A percentile compares a stretch with the other conserved stretches of the same genome.
phyloP scores from a whole-genome alignment of 1,284 basidiomycete species.

The Moesziomyces sp. region DNA sequence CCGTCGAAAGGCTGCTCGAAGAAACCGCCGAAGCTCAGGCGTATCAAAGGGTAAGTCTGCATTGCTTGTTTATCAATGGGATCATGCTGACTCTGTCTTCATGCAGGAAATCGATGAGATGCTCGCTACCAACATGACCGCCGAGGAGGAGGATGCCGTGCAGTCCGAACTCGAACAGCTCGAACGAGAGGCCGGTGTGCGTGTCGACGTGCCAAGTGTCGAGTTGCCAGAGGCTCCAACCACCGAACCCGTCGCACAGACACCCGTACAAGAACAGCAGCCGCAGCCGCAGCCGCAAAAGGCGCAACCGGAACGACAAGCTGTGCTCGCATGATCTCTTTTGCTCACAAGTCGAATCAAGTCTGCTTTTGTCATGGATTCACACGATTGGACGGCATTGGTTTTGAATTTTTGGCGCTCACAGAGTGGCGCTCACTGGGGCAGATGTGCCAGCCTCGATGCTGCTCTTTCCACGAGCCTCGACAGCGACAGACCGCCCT shows the following conservation, averaged over 20 bases:
- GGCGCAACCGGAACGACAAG: slow-evolving; percentile 25
- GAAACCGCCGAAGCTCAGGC: slow-evolving; percentile 90
- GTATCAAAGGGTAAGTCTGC: slow-evolving; percentile 79
- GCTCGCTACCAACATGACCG: slow-evolving; percentile 81
- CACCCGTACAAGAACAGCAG: slow-evolving; percentile 6
- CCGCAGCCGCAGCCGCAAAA: slow-evolving; percentile 14
- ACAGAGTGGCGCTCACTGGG: slow-evolving; percentile 1
- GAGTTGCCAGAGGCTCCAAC: slow-evolving; percentile 33
- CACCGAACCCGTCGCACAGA: slow-evolving; percentile 34
- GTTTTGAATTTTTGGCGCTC: not conserved
- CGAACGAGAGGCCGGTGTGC: slow-evolving; percentile 41
- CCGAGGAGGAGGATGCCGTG: slow-evolving; percentile 93
- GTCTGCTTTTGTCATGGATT: not conserved
- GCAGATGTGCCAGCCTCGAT: slow-evolving; percentile 10
- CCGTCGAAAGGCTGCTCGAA: slow-evolving; percentile 90
- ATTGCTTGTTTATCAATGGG: too few relatives aligned
- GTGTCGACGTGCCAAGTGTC: slow-evolving; percentile 14
- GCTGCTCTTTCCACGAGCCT: slow-evolving; percentile 29
- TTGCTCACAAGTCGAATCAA: not conserved
- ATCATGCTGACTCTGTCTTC: not conserved
- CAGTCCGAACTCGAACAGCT: slow-evolving; percentile 74
- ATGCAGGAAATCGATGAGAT: slow-evolving; percentile 88
- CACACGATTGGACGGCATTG: not conserved
- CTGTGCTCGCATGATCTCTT: slow-evolving; percentile 20
- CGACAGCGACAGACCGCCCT: slow-evolving; percentile 31